A percentile compares a stretch with the other conserved stretches of the same genome.
Conservation (phyloP, 1,139 yeast genomes). For the Chernovozyma sophiae-reginae region DNA sequence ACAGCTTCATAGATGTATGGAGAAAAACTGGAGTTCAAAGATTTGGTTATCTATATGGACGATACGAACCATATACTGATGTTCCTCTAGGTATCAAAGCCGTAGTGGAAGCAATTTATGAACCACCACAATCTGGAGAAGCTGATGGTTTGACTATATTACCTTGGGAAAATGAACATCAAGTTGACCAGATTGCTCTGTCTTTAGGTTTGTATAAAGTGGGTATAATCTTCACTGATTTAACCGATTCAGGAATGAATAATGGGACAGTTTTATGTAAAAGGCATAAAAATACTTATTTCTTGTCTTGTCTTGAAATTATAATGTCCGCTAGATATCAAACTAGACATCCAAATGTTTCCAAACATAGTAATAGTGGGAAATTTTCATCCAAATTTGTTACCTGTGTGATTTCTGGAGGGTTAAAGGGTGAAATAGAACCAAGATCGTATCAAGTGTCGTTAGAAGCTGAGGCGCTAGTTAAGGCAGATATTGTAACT, state of each 20-base stretch:
- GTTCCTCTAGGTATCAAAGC: slow-evolving; percentile 94
- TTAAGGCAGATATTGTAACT: slow-evolving; percentile 77
- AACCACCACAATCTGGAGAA: slow-evolving; percentile 86
- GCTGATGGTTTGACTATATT: slow-evolving; percentile 76
- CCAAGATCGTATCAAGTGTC: slow-evolving; percentile 90
- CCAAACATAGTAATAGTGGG: slow-evolving; percentile 66
- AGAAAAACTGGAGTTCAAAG: slow-evolving; percentile 84
- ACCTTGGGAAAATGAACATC: slow-evolving; percentile 55
- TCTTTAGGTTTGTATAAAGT: slow-evolving; percentile 65
- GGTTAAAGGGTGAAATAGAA: slow-evolving; percentile 81
- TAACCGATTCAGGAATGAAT: slow-evolving; percentile 80
- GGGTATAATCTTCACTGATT: slow-evolving; percentile 87
- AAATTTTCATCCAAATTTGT: slow-evolving; percentile 82
- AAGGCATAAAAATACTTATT: slow-evolving; percentile 88
- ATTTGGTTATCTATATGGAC: slow-evolving; percentile 80
- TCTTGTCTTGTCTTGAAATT: slow-evolving; percentile 80
- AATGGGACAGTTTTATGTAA: slow-evolving; percentile 90
- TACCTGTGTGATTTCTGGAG: slow-evolving; percentile 90
- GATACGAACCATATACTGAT: slow-evolving; percentile 69
- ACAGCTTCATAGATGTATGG: slow-evolving; percentile 88
- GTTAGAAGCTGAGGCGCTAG: slow-evolving; percentile 80
- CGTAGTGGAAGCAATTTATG: slow-evolving; percentile 88
- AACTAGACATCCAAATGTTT: slow-evolving; percentile 55
- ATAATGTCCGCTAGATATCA: slow-evolving; percentile 85
- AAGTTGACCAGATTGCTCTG: slow-evolving; percentile 53